Evolutionary conservation across 768 basidiomycete genomes (phyloP).

Genomic region (Amylocystis lapponica): DNA sequence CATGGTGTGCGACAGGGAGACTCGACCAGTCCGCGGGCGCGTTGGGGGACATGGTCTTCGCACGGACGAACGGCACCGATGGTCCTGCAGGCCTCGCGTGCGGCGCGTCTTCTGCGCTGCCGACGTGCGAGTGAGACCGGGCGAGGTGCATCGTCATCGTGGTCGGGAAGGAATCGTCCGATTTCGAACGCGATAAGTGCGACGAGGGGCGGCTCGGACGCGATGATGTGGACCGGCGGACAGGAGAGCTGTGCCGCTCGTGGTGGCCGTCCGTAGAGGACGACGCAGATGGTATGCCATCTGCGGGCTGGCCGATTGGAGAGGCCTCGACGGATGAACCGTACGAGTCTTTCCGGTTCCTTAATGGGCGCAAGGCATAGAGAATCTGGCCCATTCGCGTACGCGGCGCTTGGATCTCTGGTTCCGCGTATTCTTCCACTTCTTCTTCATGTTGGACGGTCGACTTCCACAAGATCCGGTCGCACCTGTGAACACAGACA

Average conservation of each 20-base stretch:
- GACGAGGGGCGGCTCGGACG: no score
- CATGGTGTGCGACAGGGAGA: background rate
- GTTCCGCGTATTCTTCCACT: slow-evolving; percentile 27
- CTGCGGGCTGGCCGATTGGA: no score
- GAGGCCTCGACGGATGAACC: no score
- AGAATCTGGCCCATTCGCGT: slow-evolving; percentile 50
- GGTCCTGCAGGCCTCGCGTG: no score
- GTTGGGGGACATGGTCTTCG: slow-evolving; percentile 3
- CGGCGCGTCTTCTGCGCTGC: no score
- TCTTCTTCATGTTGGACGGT: slow-evolving; percentile 48
- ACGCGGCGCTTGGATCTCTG: slow-evolving; percentile 26
- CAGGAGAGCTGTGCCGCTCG: background rate
- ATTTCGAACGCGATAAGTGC: background rate
- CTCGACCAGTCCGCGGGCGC: no score
- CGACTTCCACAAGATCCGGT: slow-evolving; percentile 79
- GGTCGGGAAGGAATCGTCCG: slow-evolving; percentile 1
- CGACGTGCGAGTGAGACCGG: no score
- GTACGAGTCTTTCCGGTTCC: slow-evolving; percentile 20
- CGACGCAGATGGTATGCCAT: background rate
- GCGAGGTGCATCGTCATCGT: no score
- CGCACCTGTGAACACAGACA: slow-evolving; percentile 51
- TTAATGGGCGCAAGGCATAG: slow-evolving; percentile 43
- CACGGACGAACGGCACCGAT: slow-evolving; percentile 2
- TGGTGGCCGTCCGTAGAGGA: background rate
- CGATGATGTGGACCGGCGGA: background rate